These are phyloP conservation scores for Lolium rigidum DNA, from an alignment of 176 grass and related monocot species.

Conservation along the genomic window DNA sequence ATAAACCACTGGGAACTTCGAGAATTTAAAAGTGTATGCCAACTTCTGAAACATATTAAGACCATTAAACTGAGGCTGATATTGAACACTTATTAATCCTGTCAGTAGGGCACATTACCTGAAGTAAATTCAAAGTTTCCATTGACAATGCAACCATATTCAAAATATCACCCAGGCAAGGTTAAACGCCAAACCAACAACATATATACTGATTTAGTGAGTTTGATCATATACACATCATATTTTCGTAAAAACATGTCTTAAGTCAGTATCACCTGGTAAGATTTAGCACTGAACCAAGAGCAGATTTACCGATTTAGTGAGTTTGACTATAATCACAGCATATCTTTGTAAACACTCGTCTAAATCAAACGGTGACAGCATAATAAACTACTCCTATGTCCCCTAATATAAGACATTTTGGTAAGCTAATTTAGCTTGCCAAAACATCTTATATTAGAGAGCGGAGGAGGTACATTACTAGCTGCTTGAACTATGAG, in stretches of 20 bases:
- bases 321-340: conserved; percentile 10
- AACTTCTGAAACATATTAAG: conserved; percentile 28
- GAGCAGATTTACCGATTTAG: conserved; percentile 4
- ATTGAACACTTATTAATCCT: conserved; percentile 21
- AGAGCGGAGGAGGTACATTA: neutral
- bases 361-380: neutral
- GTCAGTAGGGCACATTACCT: neutral
- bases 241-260: conserved; percentile 20
- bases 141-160: conserved; percentile 19
- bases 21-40: conserved; percentile 20
- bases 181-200: conserved; percentile 19
- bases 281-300: conserved; percentile 28
- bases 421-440: too few species aligned
- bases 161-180: conserved; percentile 13
- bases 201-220: conserved; percentile 6
- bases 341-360: conserved; percentile 13
- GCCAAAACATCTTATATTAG: too few species aligned
- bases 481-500: conserved; percentile 20
- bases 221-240: conserved; percentile 19
- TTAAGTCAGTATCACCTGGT: conserved; percentile 20
- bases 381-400: neutral
- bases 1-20: neutral
- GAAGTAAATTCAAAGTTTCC: conserved; percentile 15
- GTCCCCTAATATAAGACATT: too few species aligned
- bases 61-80: conserved; percentile 21